phyloP scores from a whole-genome alignment of 805 yeast genomes.

The Kodamaea jinghongensis region DNA sequence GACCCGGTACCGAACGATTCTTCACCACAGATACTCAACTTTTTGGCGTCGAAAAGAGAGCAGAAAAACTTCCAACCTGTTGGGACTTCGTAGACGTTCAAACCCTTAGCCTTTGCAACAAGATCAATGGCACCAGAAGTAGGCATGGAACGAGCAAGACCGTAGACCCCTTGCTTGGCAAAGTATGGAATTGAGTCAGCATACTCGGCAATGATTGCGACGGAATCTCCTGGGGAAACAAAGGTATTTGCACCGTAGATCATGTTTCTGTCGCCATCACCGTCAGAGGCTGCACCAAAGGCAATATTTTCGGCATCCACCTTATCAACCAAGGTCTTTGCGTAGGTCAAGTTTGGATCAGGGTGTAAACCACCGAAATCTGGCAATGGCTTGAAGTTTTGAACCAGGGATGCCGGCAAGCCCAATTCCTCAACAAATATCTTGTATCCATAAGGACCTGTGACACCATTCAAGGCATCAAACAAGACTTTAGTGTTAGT shows the following conservation, averaged over 20 bases:
- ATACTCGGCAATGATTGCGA: conserved; percentile 94
- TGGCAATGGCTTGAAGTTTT: conserved; percentile 74
- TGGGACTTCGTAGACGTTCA: conserved; percentile 89
- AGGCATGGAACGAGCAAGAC: conserved; percentile 97
- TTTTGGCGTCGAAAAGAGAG: conserved; percentile 88
- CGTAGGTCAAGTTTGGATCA: conserved; percentile 95
- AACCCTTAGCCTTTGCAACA: conserved; percentile 76
- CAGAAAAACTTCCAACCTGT: conserved; percentile 99
- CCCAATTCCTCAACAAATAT: conserved; percentile 85
- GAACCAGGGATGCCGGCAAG: conserved; percentile 64
- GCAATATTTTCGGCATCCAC: conserved; percentile 83
- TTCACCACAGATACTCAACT: conserved; percentile 95
- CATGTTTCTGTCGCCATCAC: conserved; percentile 99
- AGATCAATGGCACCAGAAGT: conserved; percentile 91
- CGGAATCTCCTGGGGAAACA: conserved; percentile 98
- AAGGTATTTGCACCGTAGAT: conserved; percentile 93
- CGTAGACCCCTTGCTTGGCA: conserved; percentile 77
- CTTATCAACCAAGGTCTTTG: conserved; percentile 75
- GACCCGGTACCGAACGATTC: conserved; percentile 98
- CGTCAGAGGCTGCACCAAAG: conserved; percentile 98
- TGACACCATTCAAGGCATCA: conserved; percentile 91
- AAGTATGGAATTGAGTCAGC: conserved; percentile 91
- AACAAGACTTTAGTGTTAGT: conserved; percentile 63
- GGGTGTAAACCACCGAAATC: conserved; percentile 98
- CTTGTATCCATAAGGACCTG: conserved; percentile 92